Percentiles rank a stretch among this genome's conserved stretches.
phyloP scores from a whole-genome alignment of 441 rosid species.

The Capsella rubella region DNA sequence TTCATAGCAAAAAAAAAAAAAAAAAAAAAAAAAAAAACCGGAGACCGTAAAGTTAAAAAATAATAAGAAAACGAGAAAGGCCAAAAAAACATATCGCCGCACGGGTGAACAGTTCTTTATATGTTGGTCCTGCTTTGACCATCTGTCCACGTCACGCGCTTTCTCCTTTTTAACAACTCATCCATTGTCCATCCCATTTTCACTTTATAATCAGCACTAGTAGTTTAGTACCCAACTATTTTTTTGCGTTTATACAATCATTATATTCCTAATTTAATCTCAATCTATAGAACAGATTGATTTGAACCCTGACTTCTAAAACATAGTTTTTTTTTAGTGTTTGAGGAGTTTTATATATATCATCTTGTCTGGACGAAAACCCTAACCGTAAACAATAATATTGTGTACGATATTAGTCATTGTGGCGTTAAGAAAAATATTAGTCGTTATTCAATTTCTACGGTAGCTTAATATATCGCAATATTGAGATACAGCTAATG shows the following conservation, averaged over 20 bases:
- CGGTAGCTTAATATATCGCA: slow-evolving; percentile 6
- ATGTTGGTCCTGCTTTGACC: slow-evolving; percentile 33
- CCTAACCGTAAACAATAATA: background rate
- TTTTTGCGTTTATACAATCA: background rate
- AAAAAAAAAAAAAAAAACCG: no score
- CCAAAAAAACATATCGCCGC: slow-evolving; percentile 42
- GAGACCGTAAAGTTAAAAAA: background rate
- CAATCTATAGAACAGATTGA: background rate
- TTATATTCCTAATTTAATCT: background rate
- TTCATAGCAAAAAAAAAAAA: no score
- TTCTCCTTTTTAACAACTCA: slow-evolving; percentile 15
- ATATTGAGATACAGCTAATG: slow-evolving; percentile 19
- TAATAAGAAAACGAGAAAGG: slow-evolving; percentile 12
- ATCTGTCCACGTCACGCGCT: slow-evolving; percentile 41
- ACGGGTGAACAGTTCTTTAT: slow-evolving; percentile 30
- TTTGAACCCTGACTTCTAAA: background rate
- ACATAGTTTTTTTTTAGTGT: background rate
- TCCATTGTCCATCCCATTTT: slow-evolving; percentile 3
- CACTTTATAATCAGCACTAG: no score
- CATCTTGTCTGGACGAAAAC: background rate
- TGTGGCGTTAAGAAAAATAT: background rate
- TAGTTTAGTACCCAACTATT: slow-evolving; percentile 25
- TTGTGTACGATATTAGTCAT: background rate
- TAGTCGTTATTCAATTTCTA: background rate
- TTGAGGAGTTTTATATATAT: background rate